Conservation (phyloP, 495 filamentous ascomycete species). For the Penicillium nucicola region DNA sequence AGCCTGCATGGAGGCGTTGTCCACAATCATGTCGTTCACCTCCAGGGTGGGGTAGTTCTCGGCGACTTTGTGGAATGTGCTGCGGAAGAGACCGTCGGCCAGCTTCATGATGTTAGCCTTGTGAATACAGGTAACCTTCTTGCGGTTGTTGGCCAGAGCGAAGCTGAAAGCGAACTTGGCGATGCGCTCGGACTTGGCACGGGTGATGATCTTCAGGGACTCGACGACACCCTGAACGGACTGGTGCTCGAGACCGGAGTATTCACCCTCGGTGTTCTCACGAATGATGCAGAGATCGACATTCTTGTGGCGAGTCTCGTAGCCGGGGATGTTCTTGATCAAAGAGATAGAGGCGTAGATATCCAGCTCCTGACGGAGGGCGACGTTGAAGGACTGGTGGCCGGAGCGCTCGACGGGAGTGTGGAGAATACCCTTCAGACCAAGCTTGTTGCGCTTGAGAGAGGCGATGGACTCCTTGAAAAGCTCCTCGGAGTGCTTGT, state of each 20-base stretch:
- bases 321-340: slow-evolving; percentile 99
- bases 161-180: slow-evolving; percentile 98
- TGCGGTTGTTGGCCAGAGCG: slow-evolving; percentile 94
- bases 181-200: slow-evolving; percentile 96
- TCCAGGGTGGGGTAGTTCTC: slow-evolving; percentile 91
- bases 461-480: slow-evolving; percentile 94
- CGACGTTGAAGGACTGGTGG: slow-evolving; percentile 99
- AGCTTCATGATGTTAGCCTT: slow-evolving; percentile 99
- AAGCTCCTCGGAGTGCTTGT: slow-evolving; percentile 87
- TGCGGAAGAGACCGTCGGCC: slow-evolving; percentile 96
- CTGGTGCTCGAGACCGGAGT: slow-evolving; percentile 97
- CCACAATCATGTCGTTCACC: slow-evolving; percentile 98
- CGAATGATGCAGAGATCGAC: slow-evolving; percentile 99
- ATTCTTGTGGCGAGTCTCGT: slow-evolving; percentile 92
- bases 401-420: slow-evolving; percentile 95
- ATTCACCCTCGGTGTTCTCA: slow-evolving; percentile 99
- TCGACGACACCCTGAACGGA: slow-evolving; percentile 95
- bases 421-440: slow-evolving; percentile 93
- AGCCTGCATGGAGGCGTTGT: slow-evolving; percentile 99
- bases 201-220: slow-evolving; percentile 99
- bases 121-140: slow-evolving; percentile 99
- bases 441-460: slow-evolving; percentile 95
- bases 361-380: slow-evolving; percentile 96
- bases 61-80: slow-evolving; percentile 88
- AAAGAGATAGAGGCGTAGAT: slow-evolving; percentile 98